These are phyloP conservation scores for Vigna unguiculata DNA, from an alignment of 306 rosid species.

Conservation along the genomic window DNA sequence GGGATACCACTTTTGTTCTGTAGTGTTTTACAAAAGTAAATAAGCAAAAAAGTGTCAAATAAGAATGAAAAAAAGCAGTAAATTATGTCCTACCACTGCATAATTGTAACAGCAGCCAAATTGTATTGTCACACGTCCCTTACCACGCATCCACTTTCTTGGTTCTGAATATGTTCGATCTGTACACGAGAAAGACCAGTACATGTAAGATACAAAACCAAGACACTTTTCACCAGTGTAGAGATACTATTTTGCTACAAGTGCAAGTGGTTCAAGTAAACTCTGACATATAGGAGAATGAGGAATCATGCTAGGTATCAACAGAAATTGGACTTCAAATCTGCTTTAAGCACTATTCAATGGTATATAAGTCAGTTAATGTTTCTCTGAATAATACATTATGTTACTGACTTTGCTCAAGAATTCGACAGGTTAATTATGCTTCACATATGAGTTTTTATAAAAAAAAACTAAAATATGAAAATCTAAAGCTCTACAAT, in stretches of 20 bases:
- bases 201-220: conserved; percentile 26
- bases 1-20: conserved; percentile 70
- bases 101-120: conserved; percentile 81
- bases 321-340: too few relatives aligned
- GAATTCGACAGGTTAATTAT: too few relatives aligned
- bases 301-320: too few relatives aligned
- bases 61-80: not conserved
- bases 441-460: too few relatives aligned
- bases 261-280: not conserved
- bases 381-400: too few relatives aligned
- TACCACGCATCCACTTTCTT: conserved; percentile 74
- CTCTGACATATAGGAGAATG: not conserved
- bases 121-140: conserved; percentile 71
- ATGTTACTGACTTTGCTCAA: too few relatives aligned
- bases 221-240: not conserved
- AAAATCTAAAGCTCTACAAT: not conserved
- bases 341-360: too few relatives aligned
- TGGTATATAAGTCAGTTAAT: too few relatives aligned
- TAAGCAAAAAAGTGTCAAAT: not conserved
- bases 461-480: not conserved
- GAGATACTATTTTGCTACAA: conserved; percentile 6
- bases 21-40: not conserved
- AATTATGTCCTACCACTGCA: conserved; percentile 49
- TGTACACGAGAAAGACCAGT: conserved; percentile 36
- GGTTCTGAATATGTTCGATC: conserved; percentile 67